phyloP scores from a whole-genome alignment of 208 protist genomes.

The Trypanosoma congolense region DNA sequence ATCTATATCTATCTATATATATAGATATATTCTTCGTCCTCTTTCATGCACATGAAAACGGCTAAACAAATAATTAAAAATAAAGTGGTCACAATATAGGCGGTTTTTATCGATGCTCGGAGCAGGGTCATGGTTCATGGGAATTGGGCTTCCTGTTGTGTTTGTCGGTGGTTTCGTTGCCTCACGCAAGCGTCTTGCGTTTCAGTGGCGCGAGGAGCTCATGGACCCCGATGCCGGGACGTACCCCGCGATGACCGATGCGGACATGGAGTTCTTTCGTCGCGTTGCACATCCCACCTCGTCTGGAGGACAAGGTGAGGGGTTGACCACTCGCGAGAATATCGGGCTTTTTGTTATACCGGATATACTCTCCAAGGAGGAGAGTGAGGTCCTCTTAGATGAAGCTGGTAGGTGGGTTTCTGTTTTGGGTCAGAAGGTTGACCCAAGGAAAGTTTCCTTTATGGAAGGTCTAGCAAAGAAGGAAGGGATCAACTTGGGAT shows the following conservation, averaged over 20 bases:
- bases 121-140: conserved; percentile 66
- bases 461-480: not conserved
- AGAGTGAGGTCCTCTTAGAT: conserved; percentile 47
- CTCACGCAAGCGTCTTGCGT: conserved; percentile 74
- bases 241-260: conserved; percentile 60
- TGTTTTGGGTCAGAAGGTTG: conserved; percentile 45
- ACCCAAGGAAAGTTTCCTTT: conserved; percentile 36
- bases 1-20: conserved; percentile 2
- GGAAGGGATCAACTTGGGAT: conserved; percentile 24
- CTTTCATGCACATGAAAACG: too few relatives aligned
- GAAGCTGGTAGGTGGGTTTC: conserved; percentile 52
- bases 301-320: conserved; percentile 17
- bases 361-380: conserved; percentile 30
- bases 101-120: conserved; percentile 54
- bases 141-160: conserved; percentile 49
- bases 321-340: conserved; percentile 46
- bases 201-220: conserved; percentile 83
- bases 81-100: too few relatives aligned
- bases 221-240: conserved; percentile 51
- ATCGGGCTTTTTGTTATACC: conserved; percentile 46
- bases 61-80: too few relatives aligned
- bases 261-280: conserved; percentile 63
- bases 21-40: conserved; percentile 14
- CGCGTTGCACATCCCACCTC: conserved; percentile 33
- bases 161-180: conserved; percentile 60